A percentile compares a stretch with the other conserved stretches of the same genome.
phyloP scores from a whole-genome alignment of 805 yeast genomes.

The Candida suzukii region DNA sequence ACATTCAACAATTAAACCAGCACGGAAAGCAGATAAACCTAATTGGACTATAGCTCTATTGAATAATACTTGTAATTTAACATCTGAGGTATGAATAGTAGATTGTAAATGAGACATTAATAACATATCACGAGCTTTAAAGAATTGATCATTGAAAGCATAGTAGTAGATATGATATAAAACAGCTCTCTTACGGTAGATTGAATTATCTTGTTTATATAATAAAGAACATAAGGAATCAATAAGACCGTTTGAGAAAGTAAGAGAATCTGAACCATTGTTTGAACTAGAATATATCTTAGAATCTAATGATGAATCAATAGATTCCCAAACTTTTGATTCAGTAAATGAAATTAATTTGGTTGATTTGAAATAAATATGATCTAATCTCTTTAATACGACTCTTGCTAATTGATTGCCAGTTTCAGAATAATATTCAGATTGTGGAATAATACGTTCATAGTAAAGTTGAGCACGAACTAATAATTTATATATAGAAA shows the following conservation, averaged over 20 bases:
- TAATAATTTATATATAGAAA: conserved; percentile 63
- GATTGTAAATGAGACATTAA: conserved; percentile 80
- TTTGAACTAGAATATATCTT: conserved; percentile 25
- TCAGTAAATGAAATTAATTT: conserved; percentile 67
- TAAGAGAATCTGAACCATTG: conserved; percentile 18
- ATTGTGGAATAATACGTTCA: conserved; percentile 52
- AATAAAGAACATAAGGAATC: conserved; percentile 59
- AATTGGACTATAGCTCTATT: conserved; percentile 94
- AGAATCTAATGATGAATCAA: conserved; percentile 21
- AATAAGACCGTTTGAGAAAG: conserved; percentile 49
- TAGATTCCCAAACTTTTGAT: conserved; percentile 60
- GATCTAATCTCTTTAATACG: conserved; percentile 79
- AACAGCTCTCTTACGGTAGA: conserved; percentile 76
- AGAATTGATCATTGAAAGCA: conserved; percentile 81
- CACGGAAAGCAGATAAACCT: conserved; percentile 92
- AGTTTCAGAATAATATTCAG: conserved; percentile 32
- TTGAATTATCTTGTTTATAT: conserved; percentile 57
- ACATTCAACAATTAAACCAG: conserved; percentile 77
- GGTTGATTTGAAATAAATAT: conserved; percentile 85
- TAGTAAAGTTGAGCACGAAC: conserved; percentile 82
- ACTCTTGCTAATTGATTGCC: conserved; percentile 66
- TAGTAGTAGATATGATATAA: conserved; percentile 82
- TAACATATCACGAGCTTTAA: conserved; percentile 82
- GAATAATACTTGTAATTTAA: conserved; percentile 82
- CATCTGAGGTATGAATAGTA: conserved; percentile 77